Conservation (phyloP, 1,284 basidiomycete species). For the Ceratobasidium sp. region DNA sequence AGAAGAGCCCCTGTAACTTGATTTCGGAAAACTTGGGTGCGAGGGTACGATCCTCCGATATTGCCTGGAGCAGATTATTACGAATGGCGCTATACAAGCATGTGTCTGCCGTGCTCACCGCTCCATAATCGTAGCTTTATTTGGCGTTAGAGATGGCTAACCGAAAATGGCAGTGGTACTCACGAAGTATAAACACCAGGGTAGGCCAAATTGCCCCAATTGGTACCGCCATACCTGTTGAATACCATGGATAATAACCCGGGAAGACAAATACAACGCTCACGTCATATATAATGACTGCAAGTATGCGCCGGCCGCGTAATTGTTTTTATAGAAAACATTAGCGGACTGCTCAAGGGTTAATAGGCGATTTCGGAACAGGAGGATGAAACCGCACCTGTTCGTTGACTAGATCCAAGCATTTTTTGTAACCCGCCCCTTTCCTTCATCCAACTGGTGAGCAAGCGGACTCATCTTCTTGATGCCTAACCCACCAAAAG, state of each 20-base stretch:
- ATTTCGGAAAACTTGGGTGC: conserved; percentile 42
- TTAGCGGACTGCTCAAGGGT: conserved; percentile 9
- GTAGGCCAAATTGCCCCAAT: conserved; percentile 57
- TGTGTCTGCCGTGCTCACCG: background rate
- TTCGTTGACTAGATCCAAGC: conserved; percentile 33
- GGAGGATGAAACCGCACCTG: background rate
- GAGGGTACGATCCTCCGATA: conserved; percentile 41
- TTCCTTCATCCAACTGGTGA: background rate
- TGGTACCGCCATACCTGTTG: conserved; percentile 56
- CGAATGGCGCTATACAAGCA: too few relatives aligned
- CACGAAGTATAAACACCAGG: conserved; percentile 57
- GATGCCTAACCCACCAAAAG: conserved; percentile 33
- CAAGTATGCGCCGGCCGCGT: conserved; percentile 52
- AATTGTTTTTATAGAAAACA: conserved; percentile 50
- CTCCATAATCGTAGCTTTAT: conserved; percentile 30
- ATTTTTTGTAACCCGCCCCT: conserved; percentile 23
- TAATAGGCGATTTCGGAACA: background rate
- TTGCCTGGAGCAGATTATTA: background rate
- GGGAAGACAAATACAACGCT: background rate
- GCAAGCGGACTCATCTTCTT: too few relatives aligned
- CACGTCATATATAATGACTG: conserved; percentile 54
- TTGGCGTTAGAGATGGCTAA: too few relatives aligned
- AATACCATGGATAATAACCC: too few relatives aligned
- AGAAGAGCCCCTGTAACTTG: conserved; percentile 43
- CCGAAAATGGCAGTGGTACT: conserved; percentile 45